Evolutionary conservation across 345 rosid species (phyloP).

Genomic region (Camelina hispida): DNA sequence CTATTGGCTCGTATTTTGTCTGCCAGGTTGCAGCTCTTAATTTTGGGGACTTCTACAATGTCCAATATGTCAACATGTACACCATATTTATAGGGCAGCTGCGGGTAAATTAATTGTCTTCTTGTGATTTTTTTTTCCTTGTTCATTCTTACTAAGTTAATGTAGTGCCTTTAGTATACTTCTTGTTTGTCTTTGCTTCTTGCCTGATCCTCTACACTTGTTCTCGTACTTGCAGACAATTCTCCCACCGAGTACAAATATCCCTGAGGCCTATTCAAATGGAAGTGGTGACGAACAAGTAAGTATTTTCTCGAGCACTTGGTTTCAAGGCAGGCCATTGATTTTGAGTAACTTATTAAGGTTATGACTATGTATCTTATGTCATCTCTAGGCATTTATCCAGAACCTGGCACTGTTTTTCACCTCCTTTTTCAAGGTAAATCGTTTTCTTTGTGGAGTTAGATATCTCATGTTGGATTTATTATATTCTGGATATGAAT

Average conservation of each 20-base stretch:
- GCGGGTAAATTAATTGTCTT: slow-evolving; percentile 57
- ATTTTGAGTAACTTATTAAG: slow-evolving; percentile 10
- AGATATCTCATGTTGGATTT: slow-evolving; percentile 14
- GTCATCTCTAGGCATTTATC: slow-evolving; percentile 81
- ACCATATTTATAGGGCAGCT: slow-evolving; percentile 80
- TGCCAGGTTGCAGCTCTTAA: slow-evolving; percentile 88
- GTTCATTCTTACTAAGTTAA: slow-evolving; percentile 15
- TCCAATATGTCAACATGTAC: slow-evolving; percentile 84
- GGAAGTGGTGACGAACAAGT: slow-evolving; percentile 96
- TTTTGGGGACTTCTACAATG: slow-evolving; percentile 85
- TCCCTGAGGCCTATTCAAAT: slow-evolving; percentile 89
- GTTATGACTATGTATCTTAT: slow-evolving; percentile 11
- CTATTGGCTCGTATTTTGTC: slow-evolving; percentile 26
- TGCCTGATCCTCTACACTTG: slow-evolving; percentile 24
- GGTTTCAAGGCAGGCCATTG: slow-evolving; percentile 3
- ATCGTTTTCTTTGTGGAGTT: slow-evolving; percentile 29
- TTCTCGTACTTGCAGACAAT: slow-evolving; percentile 57
- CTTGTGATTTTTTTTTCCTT: background rate
- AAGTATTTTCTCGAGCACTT: slow-evolving; percentile 29
- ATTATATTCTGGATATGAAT: slow-evolving; percentile 3
- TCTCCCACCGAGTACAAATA: slow-evolving; percentile 75
- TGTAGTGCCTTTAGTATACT: slow-evolving; percentile 11
- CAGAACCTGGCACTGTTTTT: slow-evolving; percentile 97
- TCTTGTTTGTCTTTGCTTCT: slow-evolving; percentile 20
- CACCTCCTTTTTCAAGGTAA: slow-evolving; percentile 94